phyloP scores from a whole-genome alignment of 148 eudicot genomes.

The Amaranthus hypochondriacus region DNA sequence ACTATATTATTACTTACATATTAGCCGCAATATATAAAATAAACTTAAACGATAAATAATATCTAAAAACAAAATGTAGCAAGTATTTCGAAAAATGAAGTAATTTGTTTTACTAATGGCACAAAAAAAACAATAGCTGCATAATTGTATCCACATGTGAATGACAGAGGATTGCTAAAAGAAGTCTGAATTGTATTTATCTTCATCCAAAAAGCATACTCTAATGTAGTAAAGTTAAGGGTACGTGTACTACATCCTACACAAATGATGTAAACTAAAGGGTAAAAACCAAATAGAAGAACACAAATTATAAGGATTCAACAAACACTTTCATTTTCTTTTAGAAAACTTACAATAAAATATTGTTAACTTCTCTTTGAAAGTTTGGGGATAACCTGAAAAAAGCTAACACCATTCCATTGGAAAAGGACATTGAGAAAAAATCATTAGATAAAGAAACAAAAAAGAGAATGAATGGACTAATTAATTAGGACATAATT shows the following conservation, averaged over 20 bases:
- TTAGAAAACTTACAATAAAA: too few species aligned
- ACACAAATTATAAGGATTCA: too few species aligned
- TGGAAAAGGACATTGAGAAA: background rate
- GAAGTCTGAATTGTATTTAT: background rate
- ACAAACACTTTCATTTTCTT: too few species aligned
- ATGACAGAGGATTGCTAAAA: background rate
- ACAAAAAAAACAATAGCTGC: background rate
- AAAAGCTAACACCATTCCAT: background rate
- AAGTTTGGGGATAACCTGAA: background rate
- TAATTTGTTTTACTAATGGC: background rate
- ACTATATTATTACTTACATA: too few species aligned
- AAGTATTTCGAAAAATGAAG: background rate
- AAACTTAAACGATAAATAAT: too few species aligned
- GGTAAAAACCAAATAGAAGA: background rate
- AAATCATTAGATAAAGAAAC: conserved; percentile 2
- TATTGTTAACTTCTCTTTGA: too few species aligned
- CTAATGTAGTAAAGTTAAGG: background rate
- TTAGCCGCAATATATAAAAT: too few species aligned
- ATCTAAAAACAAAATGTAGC: background rate
- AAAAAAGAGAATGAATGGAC: background rate
- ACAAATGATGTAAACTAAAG: background rate
- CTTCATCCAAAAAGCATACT: background rate
- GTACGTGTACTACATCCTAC: background rate
- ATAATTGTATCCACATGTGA: conserved; percentile 7
- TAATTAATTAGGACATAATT: too few species aligned